Evolutionary conservation across 2,329 filamentous ascomycete species (phyloP), one percentile per base, ranked within the genome.

Genomic region (Westerdykella sp.): DNA sequence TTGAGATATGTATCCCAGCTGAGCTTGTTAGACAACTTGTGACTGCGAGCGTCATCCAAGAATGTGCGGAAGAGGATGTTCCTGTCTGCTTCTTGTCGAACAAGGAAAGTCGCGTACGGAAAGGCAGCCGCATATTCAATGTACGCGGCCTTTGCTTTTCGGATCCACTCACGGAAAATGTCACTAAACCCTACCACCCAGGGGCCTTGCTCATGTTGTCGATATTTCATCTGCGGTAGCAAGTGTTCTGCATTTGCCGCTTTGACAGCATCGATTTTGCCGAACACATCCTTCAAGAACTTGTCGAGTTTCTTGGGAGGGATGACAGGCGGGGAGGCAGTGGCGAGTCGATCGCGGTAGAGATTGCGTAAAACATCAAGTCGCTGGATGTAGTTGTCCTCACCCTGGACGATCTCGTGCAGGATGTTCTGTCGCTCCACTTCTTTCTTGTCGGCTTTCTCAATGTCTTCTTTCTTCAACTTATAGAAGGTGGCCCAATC

Each of bases 141-240:
- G 63, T 97, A 98, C 10, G 87, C 84, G 2, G 78, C 73, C 65
- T 84, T 88, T 25, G 93, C 93, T 67, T 96, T 97, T 50, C 93
- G 81, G 49, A 97, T 95, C 93, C 93, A 98, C 69, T 98, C 93
- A 45, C 93, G 78, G 73, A 98, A 97, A 39, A 98, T 87, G 60
- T 97, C 93, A 62, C 90, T 96, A 69, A 96, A 96, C 3, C 93
- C 93, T 11, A 80, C 76, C 45, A 98, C 84, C 82, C 89, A 98
- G 0, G 93, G 93, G 0, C 93, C 93, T 69, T 98, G 91, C 63
- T 97, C 93, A 59, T 93, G 86, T 65, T 98, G 93, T 21, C 93
- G 82, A 63, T 97, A 98, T 62, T 97, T 97, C 56, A 98, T 78
- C 65, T 96, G 91, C 2, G 91, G 85, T 18, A 98, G 72, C 15